These are phyloP conservation scores for Aspergillus affinis DNA, from an alignment of 495 filamentous ascomycete species.

Conservation along the genomic window DNA sequence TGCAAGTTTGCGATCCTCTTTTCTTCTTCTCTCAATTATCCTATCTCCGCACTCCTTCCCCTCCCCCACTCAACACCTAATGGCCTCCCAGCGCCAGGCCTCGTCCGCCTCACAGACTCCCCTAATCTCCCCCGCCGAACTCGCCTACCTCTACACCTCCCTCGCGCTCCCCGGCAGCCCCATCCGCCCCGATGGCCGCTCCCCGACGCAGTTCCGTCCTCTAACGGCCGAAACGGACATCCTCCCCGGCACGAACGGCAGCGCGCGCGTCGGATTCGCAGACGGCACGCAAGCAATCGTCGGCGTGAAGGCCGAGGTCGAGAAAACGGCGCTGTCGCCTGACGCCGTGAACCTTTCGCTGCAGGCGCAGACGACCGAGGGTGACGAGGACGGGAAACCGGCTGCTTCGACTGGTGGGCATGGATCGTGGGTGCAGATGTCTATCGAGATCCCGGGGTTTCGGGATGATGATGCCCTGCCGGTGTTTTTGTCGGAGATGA, in stretches of 20 bases:
- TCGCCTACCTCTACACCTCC: conserved; percentile 91
- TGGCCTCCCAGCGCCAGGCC: conserved; percentile 45
- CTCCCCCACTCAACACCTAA: conserved; percentile 8
- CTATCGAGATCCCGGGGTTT: conserved; percentile 80
- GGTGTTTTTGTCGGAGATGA: conserved; percentile 81
- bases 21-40: not conserved
- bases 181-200: conserved; percentile 84
- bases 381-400: conserved; percentile 27
- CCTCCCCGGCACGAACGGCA: conserved; percentile 85
- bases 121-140: conserved; percentile 89
- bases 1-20: not conserved
- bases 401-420: conserved; percentile 39
- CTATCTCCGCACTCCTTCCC: not conserved
- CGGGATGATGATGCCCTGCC: conserved; percentile 89
- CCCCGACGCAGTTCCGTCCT: conserved; percentile 84
- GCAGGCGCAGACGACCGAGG: conserved; percentile 28
- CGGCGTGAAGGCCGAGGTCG: conserved; percentile 91
- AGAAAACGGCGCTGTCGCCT: conserved; percentile 54
- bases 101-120: conserved; percentile 48
- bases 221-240: conserved; percentile 86
- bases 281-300: conserved; percentile 95
- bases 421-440: conserved; percentile 74
- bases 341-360: conserved; percentile 29
- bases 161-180: conserved; percentile 71
- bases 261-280: conserved; percentile 87